Evolutionary conservation across 768 basidiomycete genomes (phyloP), one percentile per base, ranked within the genome.

Genomic region (Cystofilobasidium capitatum): DNA sequence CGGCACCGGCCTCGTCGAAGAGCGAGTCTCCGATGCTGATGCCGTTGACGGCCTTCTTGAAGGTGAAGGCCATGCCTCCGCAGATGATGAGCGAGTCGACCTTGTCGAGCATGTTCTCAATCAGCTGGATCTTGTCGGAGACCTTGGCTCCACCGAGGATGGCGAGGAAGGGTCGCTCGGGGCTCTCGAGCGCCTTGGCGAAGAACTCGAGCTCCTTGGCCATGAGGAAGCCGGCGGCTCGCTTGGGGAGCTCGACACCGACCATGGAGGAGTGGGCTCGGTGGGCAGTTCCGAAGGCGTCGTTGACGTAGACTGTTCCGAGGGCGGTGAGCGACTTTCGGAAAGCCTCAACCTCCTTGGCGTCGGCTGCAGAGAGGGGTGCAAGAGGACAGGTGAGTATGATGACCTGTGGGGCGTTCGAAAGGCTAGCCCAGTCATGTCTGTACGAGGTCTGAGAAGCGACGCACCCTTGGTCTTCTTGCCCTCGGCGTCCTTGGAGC

Each of bases 191-290:
- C n/a, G 62, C 66, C 79, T 97, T 99, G 57, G 94, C 91, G 78
- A 99, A 98, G 82, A 86, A 99, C 73, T 97, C 93, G 72, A 99
- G 85, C 78, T 99, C 94, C 79, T 97, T 97, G 81, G 93, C 96
- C 82, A 99, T 88, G 70, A 99, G 83, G 82, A 96, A 92, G 31
- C 94, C 94, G 37, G 94, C 86, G 1, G 94, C 94, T 72, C 91
- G 83, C 78, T 94, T 88, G 9, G 87, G 86, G 22, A 98, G 83
- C 76, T 94, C 85, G 73, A 99, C 83, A 73, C 94, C 94, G 72
- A 99, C 94, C 93, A 99, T 97, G 74, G 89, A 92, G 0, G 94
- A 97, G 78, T 99, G 94, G 12, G 91, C 92, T 72, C 94, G 91
- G 78, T 99, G 94, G 60, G 93, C 94, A 54, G 94, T 99, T 58